Evolutionary conservation across 2,329 filamentous ascomycete species (phyloP), one percentile per base, ranked within the genome.

Genomic region (Phoma sp.): DNA sequence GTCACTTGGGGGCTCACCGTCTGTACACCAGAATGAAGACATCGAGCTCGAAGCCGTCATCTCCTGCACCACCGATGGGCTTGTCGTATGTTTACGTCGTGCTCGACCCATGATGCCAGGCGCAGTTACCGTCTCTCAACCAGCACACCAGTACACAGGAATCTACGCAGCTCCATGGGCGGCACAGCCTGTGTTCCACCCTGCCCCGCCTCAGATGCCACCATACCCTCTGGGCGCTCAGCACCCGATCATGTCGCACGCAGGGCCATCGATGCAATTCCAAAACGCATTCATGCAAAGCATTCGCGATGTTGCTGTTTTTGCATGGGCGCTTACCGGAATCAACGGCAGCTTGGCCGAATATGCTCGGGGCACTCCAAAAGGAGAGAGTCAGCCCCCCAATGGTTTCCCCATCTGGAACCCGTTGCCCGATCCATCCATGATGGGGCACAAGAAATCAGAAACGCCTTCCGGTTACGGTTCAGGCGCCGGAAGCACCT

Each of bases 11-110:
- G 58, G 59, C 27, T 67, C 69, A 8, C 62, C 69, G 9, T 69
- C 69, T 0, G 65, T 70, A 22, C 30, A 53, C 32, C 62, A 48
- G 14, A 60, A 66, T 14, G 75, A 74, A 11, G 80, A 81, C 1
- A 80, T 91, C 46, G 90, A 96, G 75, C 78, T 96, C 4, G 91
- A 96, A 75, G 91, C 91, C 2, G 90, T 96, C n/a, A 87, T 96
- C 4, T 96, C 91, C 0, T 96, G 91, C 75, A 91, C 91, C 2
- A 96, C 91, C 0, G 91, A 96, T 71, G 91, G 91, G 0, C 79
- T 96, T 0, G 90, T 96, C 2, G 90, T 96, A 7, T 87, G 93
- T 44, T 78, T 96, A 11, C 85, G 91, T 51, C 85, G 84, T 59
- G 91, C 91, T 23, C 84, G 89, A 24, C 87, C 90, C 4, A 81